phyloP scores from a whole-genome alignment of 2,329 filamentous ascomycete species.

The Phyllosticta citribraziliensis region DNA sequence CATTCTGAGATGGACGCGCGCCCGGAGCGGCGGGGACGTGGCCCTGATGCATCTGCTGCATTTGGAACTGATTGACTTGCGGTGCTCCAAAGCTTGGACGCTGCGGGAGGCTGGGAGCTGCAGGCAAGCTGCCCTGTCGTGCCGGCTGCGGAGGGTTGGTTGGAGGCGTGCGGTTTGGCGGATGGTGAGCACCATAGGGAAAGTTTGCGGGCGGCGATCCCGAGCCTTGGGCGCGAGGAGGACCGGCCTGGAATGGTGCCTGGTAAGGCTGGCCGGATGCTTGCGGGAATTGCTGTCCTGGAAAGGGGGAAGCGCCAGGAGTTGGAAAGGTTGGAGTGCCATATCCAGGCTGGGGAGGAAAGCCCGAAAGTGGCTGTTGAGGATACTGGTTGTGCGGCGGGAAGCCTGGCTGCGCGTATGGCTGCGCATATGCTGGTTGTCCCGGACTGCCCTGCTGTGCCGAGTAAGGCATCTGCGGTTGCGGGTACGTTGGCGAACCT shows the following conservation, averaged over 20 bases:
- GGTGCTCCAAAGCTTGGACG: constrained; percentile 49
- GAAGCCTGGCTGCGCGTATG: constrained; percentile 28
- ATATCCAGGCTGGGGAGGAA: constrained; percentile 8
- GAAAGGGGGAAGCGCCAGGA: constrained; percentile 22
- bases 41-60: constrained; percentile 16
- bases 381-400: constrained; percentile 11
- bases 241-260: constrained; percentile 16
- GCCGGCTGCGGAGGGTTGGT: constrained; percentile 17
- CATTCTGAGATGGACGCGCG: constrained; percentile 20
- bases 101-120: constrained; percentile 49
- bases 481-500: constrained; percentile 6
- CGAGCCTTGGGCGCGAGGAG: constrained; percentile 14
- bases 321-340: constrained; percentile 18
- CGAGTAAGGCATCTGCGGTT: constrained; percentile 14
- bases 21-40: constrained; percentile 13
- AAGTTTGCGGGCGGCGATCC: constrained; percentile 18
- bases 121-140: constrained; percentile 43
- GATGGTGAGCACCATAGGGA: constrained; percentile 33
- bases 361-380: constrained; percentile 10
- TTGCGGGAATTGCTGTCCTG: constrained; percentile 21
- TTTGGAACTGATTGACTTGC: constrained; percentile 35
- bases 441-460: constrained; percentile 27
- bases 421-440: constrained; percentile 24
- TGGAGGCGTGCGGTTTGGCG: constrained; percentile 32
- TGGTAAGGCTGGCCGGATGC: constrained; percentile 19